Conservation (phyloP, 768 basidiomycete genomes). For the Termitomyces sp. region DNA sequence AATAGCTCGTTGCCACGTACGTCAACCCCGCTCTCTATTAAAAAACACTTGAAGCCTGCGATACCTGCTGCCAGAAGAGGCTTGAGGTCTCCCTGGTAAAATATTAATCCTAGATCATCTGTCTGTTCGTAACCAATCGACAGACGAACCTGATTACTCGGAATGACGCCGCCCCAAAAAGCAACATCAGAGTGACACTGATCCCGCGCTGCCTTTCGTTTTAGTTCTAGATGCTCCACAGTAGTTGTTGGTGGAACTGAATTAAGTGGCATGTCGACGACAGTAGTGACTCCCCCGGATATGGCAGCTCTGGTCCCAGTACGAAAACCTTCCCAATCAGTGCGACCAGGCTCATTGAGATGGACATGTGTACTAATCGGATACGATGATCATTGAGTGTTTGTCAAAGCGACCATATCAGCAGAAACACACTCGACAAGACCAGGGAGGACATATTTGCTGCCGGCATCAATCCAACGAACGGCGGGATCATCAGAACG, state of each 20-base stretch:
- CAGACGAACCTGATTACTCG: slow-evolving; percentile 70
- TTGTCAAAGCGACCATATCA: slow-evolving; percentile 3
- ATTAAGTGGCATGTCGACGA: slow-evolving; percentile 98
- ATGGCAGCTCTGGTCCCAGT: slow-evolving; percentile 89
- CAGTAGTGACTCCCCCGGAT: slow-evolving; percentile 90
- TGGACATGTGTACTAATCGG: slow-evolving; percentile 77
- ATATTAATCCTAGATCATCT: neutral
- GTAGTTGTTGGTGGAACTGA: slow-evolving; percentile 96
- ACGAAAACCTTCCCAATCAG: slow-evolving; percentile 91
- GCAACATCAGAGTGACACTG: slow-evolving; percentile 81
- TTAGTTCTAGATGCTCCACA: slow-evolving; percentile 62
- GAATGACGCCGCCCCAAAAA: slow-evolving; percentile 95
- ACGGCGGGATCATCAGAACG: slow-evolving; percentile 24
- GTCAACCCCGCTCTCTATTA: slow-evolving; percentile 94
- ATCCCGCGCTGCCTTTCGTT: slow-evolving; percentile 62
- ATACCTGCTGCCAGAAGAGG: slow-evolving; percentile 78
- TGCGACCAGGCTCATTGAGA: slow-evolving; percentile 89
- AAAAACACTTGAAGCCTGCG: slow-evolving; percentile 95
- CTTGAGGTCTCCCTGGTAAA: slow-evolving; percentile 56
- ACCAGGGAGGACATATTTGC: slow-evolving; percentile 65
- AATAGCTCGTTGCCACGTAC: slow-evolving; percentile 31
- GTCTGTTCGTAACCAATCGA: neutral
- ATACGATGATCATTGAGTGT: slow-evolving; percentile 1
- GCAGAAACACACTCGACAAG: slow-evolving; percentile 62
- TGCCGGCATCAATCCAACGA: slow-evolving; percentile 48